These are phyloP conservation scores for Phlebopus sp. DNA, from an alignment of 1,284 basidiomycete genomes.

Conservation along the genomic window DNA sequence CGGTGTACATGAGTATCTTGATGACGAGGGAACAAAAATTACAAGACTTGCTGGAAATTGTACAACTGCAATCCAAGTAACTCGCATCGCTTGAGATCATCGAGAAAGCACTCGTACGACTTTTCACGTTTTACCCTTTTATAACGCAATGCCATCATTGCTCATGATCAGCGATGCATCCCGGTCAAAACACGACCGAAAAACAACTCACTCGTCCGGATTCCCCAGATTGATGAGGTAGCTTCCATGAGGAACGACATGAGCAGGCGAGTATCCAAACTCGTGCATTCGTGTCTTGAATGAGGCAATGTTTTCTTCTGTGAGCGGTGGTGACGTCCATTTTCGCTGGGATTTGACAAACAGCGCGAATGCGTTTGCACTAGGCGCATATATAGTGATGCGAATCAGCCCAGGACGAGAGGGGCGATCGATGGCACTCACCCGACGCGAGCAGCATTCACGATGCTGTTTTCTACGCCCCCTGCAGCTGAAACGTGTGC, in stretches of 20 bases:
- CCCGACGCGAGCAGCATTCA: constrained; percentile 74
- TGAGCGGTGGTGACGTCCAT: constrained; percentile 68
- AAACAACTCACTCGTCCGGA: constrained; percentile 59
- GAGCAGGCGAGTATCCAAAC: constrained; percentile 54
- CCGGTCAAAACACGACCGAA: neutral
- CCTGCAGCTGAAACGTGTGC: constrained; percentile 82
- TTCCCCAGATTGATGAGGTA: constrained; percentile 87
- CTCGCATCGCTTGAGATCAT: constrained; percentile 82
- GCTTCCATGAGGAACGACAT: constrained; percentile 79
- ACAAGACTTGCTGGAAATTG: constrained; percentile 76
- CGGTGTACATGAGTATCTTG: neutral
- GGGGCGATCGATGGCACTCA: constrained; percentile 27
- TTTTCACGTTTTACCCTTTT: constrained; percentile 70
- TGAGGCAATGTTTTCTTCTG: constrained; percentile 43
- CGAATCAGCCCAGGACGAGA: neutral
- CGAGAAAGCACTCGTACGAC: constrained; percentile 79
- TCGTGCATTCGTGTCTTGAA: constrained; percentile 60
- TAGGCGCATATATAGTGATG: constrained; percentile 24
- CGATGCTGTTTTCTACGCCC: constrained; percentile 71
- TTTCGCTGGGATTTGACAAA: constrained; percentile 84
- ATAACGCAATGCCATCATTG: neutral
- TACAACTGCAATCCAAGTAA: constrained; percentile 72
- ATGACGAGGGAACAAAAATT: neutral
- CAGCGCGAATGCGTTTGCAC: constrained; percentile 80
- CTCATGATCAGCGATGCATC: neutral